These are phyloP conservation scores for Amanita fuliginea DNA, from an alignment of 768 basidiomycete species.

Conservation along the genomic window DNA sequence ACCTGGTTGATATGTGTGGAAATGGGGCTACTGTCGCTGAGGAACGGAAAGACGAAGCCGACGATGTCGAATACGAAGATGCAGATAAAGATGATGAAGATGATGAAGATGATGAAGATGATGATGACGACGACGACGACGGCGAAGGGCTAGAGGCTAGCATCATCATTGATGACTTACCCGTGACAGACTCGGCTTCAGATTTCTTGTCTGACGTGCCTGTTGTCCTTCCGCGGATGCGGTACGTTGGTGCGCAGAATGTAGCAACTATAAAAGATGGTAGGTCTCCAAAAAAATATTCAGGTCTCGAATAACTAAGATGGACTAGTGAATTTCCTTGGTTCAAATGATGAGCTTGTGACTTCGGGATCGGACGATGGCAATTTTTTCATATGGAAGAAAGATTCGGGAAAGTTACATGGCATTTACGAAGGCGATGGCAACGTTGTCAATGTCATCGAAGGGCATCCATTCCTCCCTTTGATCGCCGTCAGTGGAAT, in stretches of 20 bases:
- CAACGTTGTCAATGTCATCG: constrained; percentile 76
- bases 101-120: background rate
- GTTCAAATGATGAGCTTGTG: constrained; percentile 66
- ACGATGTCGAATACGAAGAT: background rate
- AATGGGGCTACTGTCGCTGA: background rate
- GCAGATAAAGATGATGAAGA: background rate
- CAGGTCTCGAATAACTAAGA: background rate
- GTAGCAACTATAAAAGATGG: constrained; percentile 84
- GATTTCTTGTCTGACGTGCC: constrained; percentile 28
- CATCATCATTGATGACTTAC: constrained; percentile 11
- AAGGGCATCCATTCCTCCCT: constrained; percentile 72
- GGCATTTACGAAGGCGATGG: constrained; percentile 81
- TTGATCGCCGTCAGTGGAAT: constrained; percentile 83
- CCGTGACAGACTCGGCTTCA: constrained; percentile 14
- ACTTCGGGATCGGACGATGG: constrained; percentile 83
- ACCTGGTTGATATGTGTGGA: background rate
- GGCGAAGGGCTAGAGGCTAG: constrained; percentile 17
- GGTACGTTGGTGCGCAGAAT: constrained; percentile 65
- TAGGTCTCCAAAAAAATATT: constrained; percentile 19
- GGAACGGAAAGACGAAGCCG: background rate
- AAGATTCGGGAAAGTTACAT: constrained; percentile 47
- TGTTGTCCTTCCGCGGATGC: constrained; percentile 49
- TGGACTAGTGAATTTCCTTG: constrained; percentile 68
- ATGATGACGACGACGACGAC: constrained; percentile 7
- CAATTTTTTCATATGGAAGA: constrained; percentile 82